These are phyloP conservation scores for Ceratocystis diversiconidia DNA, from an alignment of 2,329 filamentous ascomycete species.

Conservation along the genomic window DNA sequence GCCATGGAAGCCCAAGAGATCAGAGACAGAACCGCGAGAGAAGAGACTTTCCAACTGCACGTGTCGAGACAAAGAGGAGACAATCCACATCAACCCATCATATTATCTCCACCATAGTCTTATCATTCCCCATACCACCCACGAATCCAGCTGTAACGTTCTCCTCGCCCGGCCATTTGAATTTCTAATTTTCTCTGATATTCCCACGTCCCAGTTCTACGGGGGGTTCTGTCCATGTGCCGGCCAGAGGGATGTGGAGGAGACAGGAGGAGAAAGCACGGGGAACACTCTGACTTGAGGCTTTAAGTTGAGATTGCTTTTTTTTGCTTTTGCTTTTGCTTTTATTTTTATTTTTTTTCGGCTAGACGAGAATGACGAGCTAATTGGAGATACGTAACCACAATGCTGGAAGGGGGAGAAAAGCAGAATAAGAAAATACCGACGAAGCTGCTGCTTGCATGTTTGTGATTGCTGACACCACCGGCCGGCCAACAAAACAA, in stretches of 20 bases:
- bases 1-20: not conserved
- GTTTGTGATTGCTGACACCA: not conserved
- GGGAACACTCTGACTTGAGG: not conserved
- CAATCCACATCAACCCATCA: not conserved
- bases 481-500: not conserved
- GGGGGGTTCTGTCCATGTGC: too few relatives aligned
- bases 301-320: not conserved
- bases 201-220: not conserved
- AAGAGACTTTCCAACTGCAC: not conserved
- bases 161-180: not conserved
- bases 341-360: not conserved
- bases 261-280: not conserved
- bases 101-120: not conserved
- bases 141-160: not conserved
- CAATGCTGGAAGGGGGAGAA: constrained; percentile 4
- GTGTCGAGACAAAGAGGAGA: not conserved
- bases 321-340: not conserved
- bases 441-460: not conserved
- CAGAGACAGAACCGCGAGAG: not conserved
- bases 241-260: too few relatives aligned
- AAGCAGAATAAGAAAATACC: not conserved
- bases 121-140: not conserved
- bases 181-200: not conserved
- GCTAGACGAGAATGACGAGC: not conserved
- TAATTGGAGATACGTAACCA: constrained; percentile 1